These are phyloP conservation scores for grape (Vitis vinifera) DNA, from an alignment of 164 flowering plant species.

Conservation along the genomic window DNA sequence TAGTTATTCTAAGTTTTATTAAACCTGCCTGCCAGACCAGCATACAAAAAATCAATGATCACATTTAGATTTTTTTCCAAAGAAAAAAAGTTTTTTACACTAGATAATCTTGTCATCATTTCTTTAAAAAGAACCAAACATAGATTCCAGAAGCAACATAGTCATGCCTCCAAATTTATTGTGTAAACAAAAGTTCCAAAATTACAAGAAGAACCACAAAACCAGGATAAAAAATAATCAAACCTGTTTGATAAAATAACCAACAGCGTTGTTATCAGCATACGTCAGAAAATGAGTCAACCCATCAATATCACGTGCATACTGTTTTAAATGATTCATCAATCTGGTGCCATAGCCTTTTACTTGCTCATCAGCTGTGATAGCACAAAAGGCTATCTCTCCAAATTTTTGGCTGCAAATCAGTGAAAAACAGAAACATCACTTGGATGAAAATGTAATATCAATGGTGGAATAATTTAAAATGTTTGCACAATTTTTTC, in stretches of 20 bases:
- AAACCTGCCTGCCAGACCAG: no score
- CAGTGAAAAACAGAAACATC: neutral
- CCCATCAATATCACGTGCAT: constrained; percentile 96
- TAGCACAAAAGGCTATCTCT: constrained; percentile 99
- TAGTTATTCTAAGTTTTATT: no score
- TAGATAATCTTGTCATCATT: neutral
- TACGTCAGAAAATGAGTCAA: constrained; percentile 96
- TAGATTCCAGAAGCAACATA: neutral
- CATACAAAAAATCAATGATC: neutral
- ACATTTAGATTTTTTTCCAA: neutral
- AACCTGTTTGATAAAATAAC: constrained; percentile 96
- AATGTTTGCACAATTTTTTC: no score
- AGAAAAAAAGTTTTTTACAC: neutral
- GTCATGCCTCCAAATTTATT: neutral
- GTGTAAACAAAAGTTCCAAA: neutral
- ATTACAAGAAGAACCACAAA: neutral
- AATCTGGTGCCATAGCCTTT: constrained; percentile 98
- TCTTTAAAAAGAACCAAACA: neutral
- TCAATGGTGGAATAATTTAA: no score
- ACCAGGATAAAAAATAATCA: constrained; percentile 3
- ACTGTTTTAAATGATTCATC: constrained; percentile 97
- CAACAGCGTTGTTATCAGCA: constrained; percentile 99
- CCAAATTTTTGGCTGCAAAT: constrained; percentile 86
- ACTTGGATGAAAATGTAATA: neutral
- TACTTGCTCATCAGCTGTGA: constrained; percentile 97